phyloP scores from a whole-genome alignment of 139 green algal species.

The Coelastrella sp. region DNA sequence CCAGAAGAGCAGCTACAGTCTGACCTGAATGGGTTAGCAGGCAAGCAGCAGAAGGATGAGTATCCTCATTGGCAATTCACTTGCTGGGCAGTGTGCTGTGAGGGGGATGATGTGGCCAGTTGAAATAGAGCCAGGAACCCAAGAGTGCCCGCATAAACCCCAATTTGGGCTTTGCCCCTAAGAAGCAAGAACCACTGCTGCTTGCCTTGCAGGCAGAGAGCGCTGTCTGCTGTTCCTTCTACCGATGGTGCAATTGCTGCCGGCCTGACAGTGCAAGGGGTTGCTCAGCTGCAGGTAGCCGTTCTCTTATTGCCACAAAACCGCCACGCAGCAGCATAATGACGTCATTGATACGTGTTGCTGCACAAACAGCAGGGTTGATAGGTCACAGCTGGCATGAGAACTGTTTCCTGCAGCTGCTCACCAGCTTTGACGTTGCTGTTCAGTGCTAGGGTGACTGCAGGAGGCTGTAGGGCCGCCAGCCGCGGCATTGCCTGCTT shows the following conservation, averaged over 20 bases:
- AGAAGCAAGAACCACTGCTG: no score
- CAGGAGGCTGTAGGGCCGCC: not conserved
- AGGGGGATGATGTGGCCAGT: not conserved
- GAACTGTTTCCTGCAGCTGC: not conserved
- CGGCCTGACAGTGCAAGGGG: not conserved
- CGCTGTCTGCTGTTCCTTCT: no score
- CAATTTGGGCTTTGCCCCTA: no score
- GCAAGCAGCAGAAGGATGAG: not conserved
- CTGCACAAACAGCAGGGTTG: not conserved
- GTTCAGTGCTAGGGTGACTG: conserved; percentile 41
- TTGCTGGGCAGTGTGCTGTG: not conserved
- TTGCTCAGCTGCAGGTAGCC: no score
- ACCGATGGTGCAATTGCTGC: not conserved
- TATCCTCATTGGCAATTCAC: not conserved
- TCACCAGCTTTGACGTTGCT: conserved; percentile 52
- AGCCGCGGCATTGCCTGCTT: conserved; percentile 10
- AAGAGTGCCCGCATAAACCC: not conserved
- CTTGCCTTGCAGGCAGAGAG: no score
- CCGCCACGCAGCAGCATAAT: no score
- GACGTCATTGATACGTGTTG: not conserved
- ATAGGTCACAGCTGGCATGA: not conserved
- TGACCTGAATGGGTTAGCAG: conserved; percentile 51
- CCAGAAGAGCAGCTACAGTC: conserved; percentile 62
- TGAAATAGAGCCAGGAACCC: not conserved
- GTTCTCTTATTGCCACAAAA: no score